A percentile compares a stretch with the other conserved stretches of the same genome.
Conservation (phyloP, 352 stramenopile species). For the Phytopythium kandeliae region DNA sequence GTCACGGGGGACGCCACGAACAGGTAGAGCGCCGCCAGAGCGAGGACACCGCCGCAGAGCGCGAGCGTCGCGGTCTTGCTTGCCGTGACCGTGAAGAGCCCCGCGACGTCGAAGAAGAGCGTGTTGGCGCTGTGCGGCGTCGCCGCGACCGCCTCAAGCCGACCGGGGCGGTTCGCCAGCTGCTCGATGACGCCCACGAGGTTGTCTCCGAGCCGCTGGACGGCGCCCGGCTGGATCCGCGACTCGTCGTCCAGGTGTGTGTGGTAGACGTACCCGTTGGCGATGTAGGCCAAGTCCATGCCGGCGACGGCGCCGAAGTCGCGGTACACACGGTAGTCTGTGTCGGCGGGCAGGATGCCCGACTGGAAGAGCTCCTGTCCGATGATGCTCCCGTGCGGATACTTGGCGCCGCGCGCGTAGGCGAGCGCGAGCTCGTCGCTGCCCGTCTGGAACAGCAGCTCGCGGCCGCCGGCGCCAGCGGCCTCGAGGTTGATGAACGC, state of each 20-base stretch:
- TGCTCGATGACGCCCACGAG: slow-evolving; percentile 51
- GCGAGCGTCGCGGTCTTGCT: slow-evolving; percentile 32
- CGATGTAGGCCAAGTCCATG: slow-evolving; percentile 82
- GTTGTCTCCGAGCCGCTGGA: slow-evolving; percentile 74
- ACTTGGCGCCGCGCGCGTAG: slow-evolving; percentile 64
- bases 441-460: slow-evolving; percentile 75
- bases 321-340: slow-evolving; percentile 69
- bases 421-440: slow-evolving; percentile 69
- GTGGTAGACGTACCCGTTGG: slow-evolving; percentile 82
- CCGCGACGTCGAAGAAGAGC: slow-evolving; percentile 71
- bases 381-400: slow-evolving; percentile 72
- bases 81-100: slow-evolving; percentile 55
- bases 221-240: slow-evolving; percentile 53
- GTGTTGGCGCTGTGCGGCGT: slow-evolving; percentile 56
- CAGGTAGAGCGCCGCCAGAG: slow-evolving; percentile 36
- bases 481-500: slow-evolving; percentile 81
- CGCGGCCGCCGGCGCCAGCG: slow-evolving; percentile 54
- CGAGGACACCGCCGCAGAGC: slow-evolving; percentile 34
- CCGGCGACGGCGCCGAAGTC: slow-evolving; percentile 69
- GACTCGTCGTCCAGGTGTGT: slow-evolving; percentile 64
- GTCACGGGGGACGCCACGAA: slow-evolving; percentile 34
- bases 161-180: slow-evolving; percentile 30
- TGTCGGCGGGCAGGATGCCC: slow-evolving; percentile 63
- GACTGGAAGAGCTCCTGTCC: slow-evolving; percentile 76
- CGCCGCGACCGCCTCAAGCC: slow-evolving; percentile 49